Evolutionary conservation across 441 rosid genomes (phyloP).

Genomic region (Metrosideros polymorpha): DNA sequence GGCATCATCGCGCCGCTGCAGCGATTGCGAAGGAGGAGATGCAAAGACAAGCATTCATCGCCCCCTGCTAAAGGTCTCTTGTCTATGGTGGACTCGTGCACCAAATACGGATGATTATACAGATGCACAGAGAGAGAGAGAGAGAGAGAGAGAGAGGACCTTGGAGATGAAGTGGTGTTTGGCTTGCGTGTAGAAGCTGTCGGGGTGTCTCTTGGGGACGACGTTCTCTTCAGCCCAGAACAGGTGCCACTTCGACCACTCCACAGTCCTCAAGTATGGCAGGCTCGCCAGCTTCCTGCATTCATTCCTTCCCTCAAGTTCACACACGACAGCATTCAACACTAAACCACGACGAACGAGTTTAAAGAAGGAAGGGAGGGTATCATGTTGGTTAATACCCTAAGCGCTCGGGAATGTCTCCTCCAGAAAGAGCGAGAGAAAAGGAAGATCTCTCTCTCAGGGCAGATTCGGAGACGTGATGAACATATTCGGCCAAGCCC

Average conservation of each 20-base stretch:
- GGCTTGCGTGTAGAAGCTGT: constrained; percentile 23
- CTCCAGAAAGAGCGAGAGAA: constrained; percentile 29
- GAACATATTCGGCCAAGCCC: constrained; percentile 19
- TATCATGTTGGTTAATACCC: background rate
- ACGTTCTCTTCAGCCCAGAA: constrained; percentile 37
- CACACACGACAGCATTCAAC: background rate
- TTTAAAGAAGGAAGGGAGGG: background rate
- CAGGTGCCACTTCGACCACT: constrained; percentile 28
- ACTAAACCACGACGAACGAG: background rate
- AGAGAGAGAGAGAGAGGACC: constrained; percentile 3
- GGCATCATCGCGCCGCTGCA: no score
- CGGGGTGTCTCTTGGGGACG: constrained; percentile 23
- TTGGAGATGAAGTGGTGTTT: constrained; percentile 22
- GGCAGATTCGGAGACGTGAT: constrained; percentile 18
- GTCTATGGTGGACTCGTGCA: no score
- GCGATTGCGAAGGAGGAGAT: no score
- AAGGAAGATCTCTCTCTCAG: constrained; percentile 23
- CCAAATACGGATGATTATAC: no score
- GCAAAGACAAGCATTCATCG: no score
- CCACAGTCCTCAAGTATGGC: constrained; percentile 20
- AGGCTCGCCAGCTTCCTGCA: constrained; percentile 21
- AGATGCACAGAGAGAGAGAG: background rate
- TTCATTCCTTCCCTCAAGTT: background rate
- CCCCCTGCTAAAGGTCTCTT: no score
- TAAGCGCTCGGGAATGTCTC: constrained; percentile 16